These are phyloP conservation scores for Plantago coronopus DNA, from an alignment of 305 asterid species.

Conservation along the genomic window DNA sequence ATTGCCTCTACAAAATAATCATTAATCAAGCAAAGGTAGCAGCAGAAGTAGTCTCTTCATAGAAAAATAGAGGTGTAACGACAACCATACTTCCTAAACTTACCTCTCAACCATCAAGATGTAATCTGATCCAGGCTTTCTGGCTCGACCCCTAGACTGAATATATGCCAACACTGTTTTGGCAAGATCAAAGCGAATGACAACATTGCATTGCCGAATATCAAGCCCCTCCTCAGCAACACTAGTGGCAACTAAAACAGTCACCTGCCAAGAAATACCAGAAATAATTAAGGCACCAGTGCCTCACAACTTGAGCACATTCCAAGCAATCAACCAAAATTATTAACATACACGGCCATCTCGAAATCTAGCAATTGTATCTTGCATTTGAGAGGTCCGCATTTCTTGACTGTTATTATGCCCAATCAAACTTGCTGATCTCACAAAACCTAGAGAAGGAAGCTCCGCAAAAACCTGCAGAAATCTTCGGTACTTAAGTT, in stretches of 20 bases:
- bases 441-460: slow-evolving; percentile 84
- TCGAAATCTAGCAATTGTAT: slow-evolving; percentile 85
- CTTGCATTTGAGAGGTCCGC: slow-evolving; percentile 98
- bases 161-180: slow-evolving; percentile 97
- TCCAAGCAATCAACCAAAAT: slow-evolving; percentile 17
- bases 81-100: slow-evolving; percentile 16
- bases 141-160: slow-evolving; percentile 99
- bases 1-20: slow-evolving; percentile 64
- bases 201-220: slow-evolving; percentile 99
- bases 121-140: slow-evolving; percentile 98
- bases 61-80: slow-evolving; percentile 18
- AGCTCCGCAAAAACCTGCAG: slow-evolving; percentile 89
- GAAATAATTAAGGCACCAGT: slow-evolving; percentile 17
- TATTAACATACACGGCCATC: slow-evolving; percentile 91
- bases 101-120: slow-evolving; percentile 99
- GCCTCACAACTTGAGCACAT: slow-evolving; percentile 13
- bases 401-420: slow-evolving; percentile 98
- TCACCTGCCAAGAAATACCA: no score
- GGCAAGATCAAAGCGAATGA: slow-evolving; percentile 98
- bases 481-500: slow-evolving; percentile 12
- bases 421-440: slow-evolving; percentile 95
- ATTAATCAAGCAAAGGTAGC: slow-evolving; percentile 22
- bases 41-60: slow-evolving; percentile 12
- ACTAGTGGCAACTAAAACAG: slow-evolving; percentile 97
- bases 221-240: slow-evolving; percentile 99